Base-by-base conservation (phyloP, 1,139 yeast genomes). In the Blastobotrys proliferans region DNA sequence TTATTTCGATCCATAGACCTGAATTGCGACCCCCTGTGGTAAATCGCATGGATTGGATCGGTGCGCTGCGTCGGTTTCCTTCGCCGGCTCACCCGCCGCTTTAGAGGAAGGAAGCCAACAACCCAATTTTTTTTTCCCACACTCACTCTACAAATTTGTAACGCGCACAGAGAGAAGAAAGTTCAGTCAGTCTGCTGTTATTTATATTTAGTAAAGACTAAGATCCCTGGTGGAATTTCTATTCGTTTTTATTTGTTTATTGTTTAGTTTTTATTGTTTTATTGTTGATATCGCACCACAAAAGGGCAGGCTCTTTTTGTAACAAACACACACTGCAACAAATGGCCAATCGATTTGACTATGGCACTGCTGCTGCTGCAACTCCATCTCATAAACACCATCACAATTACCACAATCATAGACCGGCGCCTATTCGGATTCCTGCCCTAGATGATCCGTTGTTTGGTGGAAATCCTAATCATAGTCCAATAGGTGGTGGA, bases 401-500 rank as follows among this genome's bases (percentile, higher is more conserved):
- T 28, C 34, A 20, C 14, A 20, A 25, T 17, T 39, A 40, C 14
- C 43, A 40, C n/a, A 40, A 33, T 28, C 25, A 43, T 27, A 30
- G 51, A 22, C 55, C 55, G 1, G 43, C 54, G 22, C 54, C 56
- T 9, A 53, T 53, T 34, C 49, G 51, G 11, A 52, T 52, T 30
- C 54, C 56, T 24, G 48, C 48, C 13, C 32, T 44, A 13, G 46
- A 43, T 8, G 54, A 52, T 16, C 41, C 48, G 28, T 37, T 38
- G 10, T 38, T 41, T 9, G 27, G 31, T 13, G n/a, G n/a, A n/a
- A n/a, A n/a, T n/a, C n/a, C n/a, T n/a, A n/a, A n/a, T n/a, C 38
- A 35, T 35, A 11, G 14, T 5, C n/a, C n/a, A 5, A n/a, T n/a
- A n/a, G 5, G 19, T 29, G 22, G 50, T 14, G 30, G 6, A 6